Evolutionary conservation across 169 alveolate species (phyloP).

Genomic region (Cystoisospora suis): DNA sequence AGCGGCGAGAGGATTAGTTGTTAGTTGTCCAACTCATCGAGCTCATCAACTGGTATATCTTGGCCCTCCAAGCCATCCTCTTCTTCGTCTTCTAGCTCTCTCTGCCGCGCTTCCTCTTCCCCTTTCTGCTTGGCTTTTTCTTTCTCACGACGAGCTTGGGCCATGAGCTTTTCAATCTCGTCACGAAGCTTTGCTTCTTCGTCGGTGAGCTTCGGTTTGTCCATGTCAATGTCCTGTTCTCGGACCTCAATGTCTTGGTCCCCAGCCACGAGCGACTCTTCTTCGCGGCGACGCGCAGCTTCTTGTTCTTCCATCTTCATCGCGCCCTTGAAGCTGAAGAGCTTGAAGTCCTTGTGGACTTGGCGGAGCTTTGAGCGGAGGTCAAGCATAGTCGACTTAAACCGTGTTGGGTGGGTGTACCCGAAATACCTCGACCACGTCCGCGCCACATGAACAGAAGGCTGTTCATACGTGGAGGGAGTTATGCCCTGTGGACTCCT

Average conservation of each 20-base stretch:
- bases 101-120: not conserved
- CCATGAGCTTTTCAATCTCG: no score
- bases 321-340: not conserved
- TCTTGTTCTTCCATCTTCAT: not conserved
- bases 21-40: no score
- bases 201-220: not conserved
- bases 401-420: not conserved
- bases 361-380: not conserved
- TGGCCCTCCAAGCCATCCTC: not conserved
- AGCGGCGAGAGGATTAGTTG: no score
- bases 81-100: not conserved
- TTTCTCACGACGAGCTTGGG: no score
- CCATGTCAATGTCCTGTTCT: constrained; percentile 1
- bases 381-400: not conserved
- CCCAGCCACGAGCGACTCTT: not conserved
- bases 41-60: not conserved
- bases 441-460: constrained; percentile 23
- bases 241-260: constrained; percentile 1
- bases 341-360: not conserved
- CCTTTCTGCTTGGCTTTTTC: not conserved
- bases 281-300: not conserved
- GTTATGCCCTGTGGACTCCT: not conserved
- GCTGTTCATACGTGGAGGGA: not conserved
- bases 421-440: constrained; percentile 1
- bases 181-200: not conserved